phyloP scores from a whole-genome alignment of 352 stramenopile genomes.

The Globisporangium echinulatum region DNA sequence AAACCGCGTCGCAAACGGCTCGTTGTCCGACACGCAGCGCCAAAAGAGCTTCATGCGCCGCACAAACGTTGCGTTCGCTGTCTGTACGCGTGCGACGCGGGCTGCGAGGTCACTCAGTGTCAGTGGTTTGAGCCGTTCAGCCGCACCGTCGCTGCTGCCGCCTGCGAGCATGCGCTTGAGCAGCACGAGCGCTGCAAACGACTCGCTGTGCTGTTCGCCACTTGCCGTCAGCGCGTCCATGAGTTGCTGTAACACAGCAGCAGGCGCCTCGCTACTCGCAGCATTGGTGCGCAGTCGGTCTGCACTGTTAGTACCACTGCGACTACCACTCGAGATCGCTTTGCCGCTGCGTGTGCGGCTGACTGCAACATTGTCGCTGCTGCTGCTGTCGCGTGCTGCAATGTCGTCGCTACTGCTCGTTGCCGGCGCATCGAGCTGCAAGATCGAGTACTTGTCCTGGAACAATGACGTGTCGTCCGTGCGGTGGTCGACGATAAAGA shows the following conservation, averaged over 20 bases:
- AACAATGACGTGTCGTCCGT: slow-evolving; percentile 53
- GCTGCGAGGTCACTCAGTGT: slow-evolving; percentile 26
- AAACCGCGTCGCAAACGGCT: slow-evolving; percentile 11
- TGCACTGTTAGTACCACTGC: neutral
- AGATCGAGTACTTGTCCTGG: slow-evolving; percentile 59
- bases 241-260: slow-evolving; percentile 19
- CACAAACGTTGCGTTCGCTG: slow-evolving; percentile 55
- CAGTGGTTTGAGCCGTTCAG: slow-evolving; percentile 54
- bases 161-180: slow-evolving; percentile 50
- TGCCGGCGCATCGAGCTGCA: slow-evolving; percentile 4
- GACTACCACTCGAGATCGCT: slow-evolving; percentile 8
- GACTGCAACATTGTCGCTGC: neutral
- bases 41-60: slow-evolving; percentile 84
- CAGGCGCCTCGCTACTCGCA: slow-evolving; percentile 1
- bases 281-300: neutral
- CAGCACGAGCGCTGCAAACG: slow-evolving; percentile 40
- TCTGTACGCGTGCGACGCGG: slow-evolving; percentile 38
- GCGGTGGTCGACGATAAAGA: slow-evolving; percentile 54
- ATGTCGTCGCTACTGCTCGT: neutral
- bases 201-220: slow-evolving; percentile 32
- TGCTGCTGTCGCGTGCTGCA: neutral
- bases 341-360: slow-evolving; percentile 17
- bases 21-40: slow-evolving; percentile 47
- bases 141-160: slow-evolving; percentile 18
- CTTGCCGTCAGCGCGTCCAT: slow-evolving; percentile 24